Evolutionary conservation across 1,139 yeast species (phyloP).

Genomic region (Lodderomyces orthopsilosis): DNA sequence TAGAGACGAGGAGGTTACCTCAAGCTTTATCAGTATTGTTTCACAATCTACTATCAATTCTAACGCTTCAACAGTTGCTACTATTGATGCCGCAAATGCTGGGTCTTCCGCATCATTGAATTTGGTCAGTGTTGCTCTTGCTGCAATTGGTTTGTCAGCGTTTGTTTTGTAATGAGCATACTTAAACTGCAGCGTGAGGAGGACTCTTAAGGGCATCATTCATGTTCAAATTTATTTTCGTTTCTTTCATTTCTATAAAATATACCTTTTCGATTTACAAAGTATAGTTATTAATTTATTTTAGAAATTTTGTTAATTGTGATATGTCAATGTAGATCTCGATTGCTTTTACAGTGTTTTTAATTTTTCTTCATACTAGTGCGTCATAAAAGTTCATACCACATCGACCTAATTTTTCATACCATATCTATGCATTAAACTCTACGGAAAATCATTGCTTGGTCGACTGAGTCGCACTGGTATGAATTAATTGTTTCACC

Average conservation of each 20-base stretch:
- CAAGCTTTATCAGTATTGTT: neutral
- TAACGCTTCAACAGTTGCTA: conserved; percentile 5
- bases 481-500: too few relatives aligned
- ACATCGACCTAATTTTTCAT: too few relatives aligned
- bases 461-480: too few relatives aligned
- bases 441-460: too few relatives aligned
- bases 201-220: too few relatives aligned
- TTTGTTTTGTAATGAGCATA: conserved; percentile 8
- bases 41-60: neutral
- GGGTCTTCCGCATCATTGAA: conserved; percentile 10
- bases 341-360: too few relatives aligned
- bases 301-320: neutral
- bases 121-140: conserved; percentile 11
- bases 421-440: too few relatives aligned
- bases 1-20: conserved; percentile 7
- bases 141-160: conserved; percentile 14
- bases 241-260: neutral
- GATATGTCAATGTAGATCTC: neutral
- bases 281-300: conserved; percentile 1
- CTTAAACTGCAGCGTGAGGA: too few relatives aligned
- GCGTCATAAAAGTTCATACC: too few relatives aligned
- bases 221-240: too few relatives aligned
- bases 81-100: conserved; percentile 10
- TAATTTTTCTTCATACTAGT: too few relatives aligned
- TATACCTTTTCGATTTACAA: neutral